A percentile compares a stretch with the other conserved stretches of the same genome.
Evolutionary conservation across 2,329 filamentous ascomycete species (phyloP).

Genomic region (Talaromyces sp.): DNA sequence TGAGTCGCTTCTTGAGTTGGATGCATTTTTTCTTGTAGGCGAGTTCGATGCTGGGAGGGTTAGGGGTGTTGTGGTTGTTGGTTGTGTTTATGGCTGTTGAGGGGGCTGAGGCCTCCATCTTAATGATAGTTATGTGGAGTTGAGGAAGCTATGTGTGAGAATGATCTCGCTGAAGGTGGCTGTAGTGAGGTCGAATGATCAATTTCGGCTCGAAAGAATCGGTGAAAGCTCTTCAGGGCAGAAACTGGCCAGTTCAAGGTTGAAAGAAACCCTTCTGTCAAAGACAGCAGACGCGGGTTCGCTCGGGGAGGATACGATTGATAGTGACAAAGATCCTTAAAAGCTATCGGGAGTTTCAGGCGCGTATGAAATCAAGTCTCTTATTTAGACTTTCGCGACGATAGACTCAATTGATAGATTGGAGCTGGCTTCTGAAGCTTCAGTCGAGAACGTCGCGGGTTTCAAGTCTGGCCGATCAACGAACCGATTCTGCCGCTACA

Average conservation of each 20-base stretch:
- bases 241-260: background rate
- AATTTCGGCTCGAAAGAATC: too few species aligned
- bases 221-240: background rate
- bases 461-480: background rate
- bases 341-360: too few species aligned
- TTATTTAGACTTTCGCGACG: background rate
- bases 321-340: too few species aligned
- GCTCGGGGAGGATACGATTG: background rate
- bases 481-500: background rate
- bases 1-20: conserved; percentile 83
- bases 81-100: conserved; percentile 8
- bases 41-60: conserved; percentile 87
- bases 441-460: background rate
- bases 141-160: too few species aligned
- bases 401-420: background rate
- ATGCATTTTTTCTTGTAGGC: conserved; percentile 97
- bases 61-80: conserved; percentile 32
- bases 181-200: too few species aligned
- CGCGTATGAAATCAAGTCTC: fast-evolving
- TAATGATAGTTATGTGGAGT: background rate
- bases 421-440: background rate
- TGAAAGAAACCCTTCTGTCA: background rate
- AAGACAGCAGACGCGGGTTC: background rate
- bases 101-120: conserved; percentile 12
- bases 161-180: background rate